These are phyloP conservation scores for Lolium perenne DNA, from an alignment of 176 grass and related monocot genomes.

Conservation along the genomic window DNA sequence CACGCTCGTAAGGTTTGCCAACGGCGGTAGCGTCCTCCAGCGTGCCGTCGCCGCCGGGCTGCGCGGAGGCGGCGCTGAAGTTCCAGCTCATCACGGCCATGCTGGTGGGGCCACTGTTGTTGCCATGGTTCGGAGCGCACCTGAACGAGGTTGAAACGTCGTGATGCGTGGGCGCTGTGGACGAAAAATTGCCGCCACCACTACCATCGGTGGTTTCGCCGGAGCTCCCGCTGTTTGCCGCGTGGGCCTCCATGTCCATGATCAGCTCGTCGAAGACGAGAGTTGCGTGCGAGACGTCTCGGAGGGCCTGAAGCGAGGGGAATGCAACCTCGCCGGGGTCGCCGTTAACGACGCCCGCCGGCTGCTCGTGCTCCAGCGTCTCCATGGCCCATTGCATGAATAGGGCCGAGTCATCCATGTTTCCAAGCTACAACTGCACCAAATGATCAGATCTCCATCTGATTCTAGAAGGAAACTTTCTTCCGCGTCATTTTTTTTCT, in stretches of 20 bases:
- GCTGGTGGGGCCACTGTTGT: neutral
- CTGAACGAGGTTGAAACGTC: slow-evolving; percentile 6
- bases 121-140: neutral
- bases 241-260: neutral
- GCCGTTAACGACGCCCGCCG: neutral
- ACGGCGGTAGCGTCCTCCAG: neutral
- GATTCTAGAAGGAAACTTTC: neutral
- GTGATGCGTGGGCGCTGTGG: slow-evolving; percentile 11
- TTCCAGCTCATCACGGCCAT: slow-evolving; percentile 49
- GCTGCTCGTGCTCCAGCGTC: slow-evolving; percentile 45
- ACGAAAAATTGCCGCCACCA: neutral
- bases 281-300: neutral
- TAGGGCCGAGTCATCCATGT: slow-evolving; percentile 44
- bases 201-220: slow-evolving; percentile 24
- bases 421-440: neutral
- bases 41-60: slow-evolving; percentile 20
- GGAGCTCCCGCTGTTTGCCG: slow-evolving; percentile 47
- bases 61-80: slow-evolving; percentile 42
- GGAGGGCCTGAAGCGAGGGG: slow-evolving; percentile 46
- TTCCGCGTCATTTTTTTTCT: neutral
- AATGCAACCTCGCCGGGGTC: slow-evolving; percentile 27
- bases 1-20: neutral
- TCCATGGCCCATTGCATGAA: slow-evolving; percentile 57
- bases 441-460: neutral
- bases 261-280: slow-evolving; percentile 29